Base-by-base conservation (phyloP, 345 rosid genomes). In the Tarenaya hassleriana region DNA sequence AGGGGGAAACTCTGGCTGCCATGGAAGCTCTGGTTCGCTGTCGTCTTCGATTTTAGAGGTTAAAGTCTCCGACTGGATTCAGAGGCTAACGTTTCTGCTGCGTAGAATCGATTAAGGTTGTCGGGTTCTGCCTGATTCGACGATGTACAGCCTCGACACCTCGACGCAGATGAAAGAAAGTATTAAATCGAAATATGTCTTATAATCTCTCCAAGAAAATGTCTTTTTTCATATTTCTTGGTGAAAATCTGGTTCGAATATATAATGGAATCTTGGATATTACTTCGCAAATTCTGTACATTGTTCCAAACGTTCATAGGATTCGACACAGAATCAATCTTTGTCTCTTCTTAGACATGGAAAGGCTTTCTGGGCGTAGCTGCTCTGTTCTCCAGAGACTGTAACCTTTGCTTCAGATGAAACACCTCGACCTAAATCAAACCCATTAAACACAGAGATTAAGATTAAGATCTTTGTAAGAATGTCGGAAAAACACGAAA, bases 351-450 rank as follows among this genome's bases (percentile, higher is more conserved):
- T 67, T 74, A 82, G 51, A 81, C 81, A 9, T 77, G 86, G 69
- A 75, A 88, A 12, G 79, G 79, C 63, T 92, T 88, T 71, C 95
- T 75, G 0, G 95, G 85, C 8, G 95, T 84, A 10, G 77, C 76
- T 18, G 79, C 83, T 54, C 94, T 76, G 71, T 75, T 81, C 69
- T 92, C 98, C 79, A 83, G 41, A 6, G 96, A 83, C 37, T 92
- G 98, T 68, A 88, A 61, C 55, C 98, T 76, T 54, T 92, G 96
- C 65, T 92, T 88, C 46, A 92, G 94, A 70, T 85, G 98, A 68
- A 92, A 92, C 73, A 88, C 98, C 77, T 84, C 96, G 27, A 91
- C 94, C 96, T 91, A 71, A 56, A 58, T 21, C 53, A 48, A 53
- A 16, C 16, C 29, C 12, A 11, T n/a, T 58, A 7, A 20, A 59